Base-by-base conservation (phyloP, 148 eudicot genomes). In the Vaccinium macrocarpon region DNA sequence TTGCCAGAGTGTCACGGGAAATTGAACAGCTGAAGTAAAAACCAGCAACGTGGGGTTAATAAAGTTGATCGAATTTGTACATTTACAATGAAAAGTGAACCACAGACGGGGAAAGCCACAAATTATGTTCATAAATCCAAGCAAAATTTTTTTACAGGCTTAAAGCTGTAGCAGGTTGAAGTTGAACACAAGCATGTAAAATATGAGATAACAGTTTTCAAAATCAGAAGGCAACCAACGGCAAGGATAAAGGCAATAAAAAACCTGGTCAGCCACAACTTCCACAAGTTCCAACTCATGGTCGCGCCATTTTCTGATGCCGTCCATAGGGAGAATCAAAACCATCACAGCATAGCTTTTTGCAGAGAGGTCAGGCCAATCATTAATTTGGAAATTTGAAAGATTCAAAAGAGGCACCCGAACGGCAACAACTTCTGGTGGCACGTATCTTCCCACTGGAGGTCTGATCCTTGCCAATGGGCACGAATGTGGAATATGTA, bases 201-300 rank as follows among this genome's bases (percentile, higher is more conserved):
- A 27, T 14, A 70, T 29, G 21, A 70, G 77, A 14, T 25, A 70
- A 48, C 13, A 82, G 12, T 49, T 14, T 2, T 50, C 55, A 82
- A 82, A 70, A 50, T 82, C 74, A 35, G 19, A 19, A 84, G 38
- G 78, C 52, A 78, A 42, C 14, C 23, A 53, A 25, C 64, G 27
- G 75, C 27, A 19, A 76, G 68, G 76, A 84, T 42, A 70, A 83
- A 74, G 80, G 77, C 42, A 50, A n/a, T 13, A 59, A 52, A 51
- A 27, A 80, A 95, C 98, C 98, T 95, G 97, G 62, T 95, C 98
- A 15, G 94, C 98, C 83, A 95, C 98, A 81, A 95, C 98, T 88
- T 95, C 97, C 59, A 95, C 97, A 27, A 95, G 98, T 84, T 95
- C 98, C 87, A 95, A 84, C 84, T 95, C 98, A 86, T 95, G 93